Evolutionary conservation across 495 filamentous ascomycete species (phyloP).

Genomic region (Hypoxylon crocopeplum): DNA sequence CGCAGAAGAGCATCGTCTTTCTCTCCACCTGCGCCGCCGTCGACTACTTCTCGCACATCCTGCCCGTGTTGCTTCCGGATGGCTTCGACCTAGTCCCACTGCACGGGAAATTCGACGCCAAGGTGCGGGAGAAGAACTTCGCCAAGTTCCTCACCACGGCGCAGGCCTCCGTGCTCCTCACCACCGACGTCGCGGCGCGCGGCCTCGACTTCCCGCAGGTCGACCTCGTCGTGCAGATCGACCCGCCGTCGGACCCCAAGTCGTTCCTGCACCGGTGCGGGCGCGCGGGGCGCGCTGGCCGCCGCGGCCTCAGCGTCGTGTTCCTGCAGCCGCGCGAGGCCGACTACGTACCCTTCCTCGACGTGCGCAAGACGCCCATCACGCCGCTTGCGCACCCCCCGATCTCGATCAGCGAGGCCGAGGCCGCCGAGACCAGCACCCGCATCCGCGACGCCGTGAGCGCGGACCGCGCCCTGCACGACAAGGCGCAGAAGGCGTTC

Average conservation of each 20-base stretch:
- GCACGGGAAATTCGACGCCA: constrained; percentile 86
- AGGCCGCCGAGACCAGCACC: constrained; percentile 59
- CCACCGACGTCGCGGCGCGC: constrained; percentile 71
- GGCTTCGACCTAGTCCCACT: constrained; percentile 76
- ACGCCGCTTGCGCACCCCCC: constrained; percentile 60
- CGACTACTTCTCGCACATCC: constrained; percentile 83
- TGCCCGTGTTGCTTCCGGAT: constrained; percentile 68
- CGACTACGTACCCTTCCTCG: constrained; percentile 87
- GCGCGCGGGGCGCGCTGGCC: constrained; percentile 88
- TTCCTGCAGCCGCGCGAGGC: constrained; percentile 87
- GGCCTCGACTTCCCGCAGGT: constrained; percentile 90
- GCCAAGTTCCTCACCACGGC: constrained; percentile 71
- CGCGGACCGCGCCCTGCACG: constrained; percentile 81
- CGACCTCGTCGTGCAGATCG: constrained; percentile 91
- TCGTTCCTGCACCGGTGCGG: constrained; percentile 95
- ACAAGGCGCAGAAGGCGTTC: constrained; percentile 88
- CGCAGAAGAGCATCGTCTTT: constrained; percentile 90
- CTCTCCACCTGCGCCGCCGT: constrained; percentile 95
- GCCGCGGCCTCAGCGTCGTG: constrained; percentile 82
- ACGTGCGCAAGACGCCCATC: constrained; percentile 89
- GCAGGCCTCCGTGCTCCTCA: constrained; percentile 82
- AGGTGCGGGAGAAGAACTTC: constrained; percentile 82
- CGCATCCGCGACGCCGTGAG: constrained; percentile 67
- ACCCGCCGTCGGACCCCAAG: constrained; percentile 91
- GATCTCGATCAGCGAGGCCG: constrained; percentile 59